Evolutionary conservation across 2,329 filamentous ascomycete genomes (phyloP), one percentile per base, ranked within the genome.

Genomic region (Nothophoma quercina): DNA sequence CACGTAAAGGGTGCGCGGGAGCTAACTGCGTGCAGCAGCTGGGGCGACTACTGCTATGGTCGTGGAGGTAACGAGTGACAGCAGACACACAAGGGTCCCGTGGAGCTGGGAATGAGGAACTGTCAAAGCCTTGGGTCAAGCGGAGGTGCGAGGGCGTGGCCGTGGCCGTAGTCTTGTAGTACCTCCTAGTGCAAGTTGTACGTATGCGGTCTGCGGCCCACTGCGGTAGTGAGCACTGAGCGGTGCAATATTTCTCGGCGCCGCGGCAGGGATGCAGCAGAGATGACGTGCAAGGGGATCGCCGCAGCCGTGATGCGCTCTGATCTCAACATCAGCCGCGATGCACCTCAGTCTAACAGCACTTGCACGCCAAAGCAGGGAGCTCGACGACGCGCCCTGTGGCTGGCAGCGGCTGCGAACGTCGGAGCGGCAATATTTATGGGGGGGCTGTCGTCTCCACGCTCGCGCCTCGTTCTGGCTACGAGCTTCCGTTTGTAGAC

Each of bases 41-140:
- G 44, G 12, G 40, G 52, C n/a, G n/a, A n/a, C n/a, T n/a, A n/a
- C n/a, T n/a, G n/a, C n/a, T n/a, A n/a, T n/a, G n/a, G n/a, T n/a
- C n/a, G 33, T 40, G 33, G 50, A 48, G 47, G 51, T 57, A 66
- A 63, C 62, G 65, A 69, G 58, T 52, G 68, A 62, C 59, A 45
- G 56, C 53, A 46, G 46, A 55, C 49, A 56, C 49, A 56, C 56
- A 41, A 50, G 51, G 38, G 35, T 53, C 32, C 16, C 34, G 56
- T 44, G 41, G 49, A 16, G 50, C 43, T 34, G 44, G 43, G 32
- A 39, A 44, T 48, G 33, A 28, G 18, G 21, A 42, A 48, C 38
- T 43, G 43, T 39, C 32, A 38, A 29, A 39, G 30, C 22, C 33
- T 53, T 48, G 19, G 38, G 43, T 13, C 38, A 19, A 21, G 44